Percentiles rank a stretch among this genome's conserved stretches.
Conservation (phyloP, 371 early-diverging fungal genomes). For the Fennellomyces sp. region DNA sequence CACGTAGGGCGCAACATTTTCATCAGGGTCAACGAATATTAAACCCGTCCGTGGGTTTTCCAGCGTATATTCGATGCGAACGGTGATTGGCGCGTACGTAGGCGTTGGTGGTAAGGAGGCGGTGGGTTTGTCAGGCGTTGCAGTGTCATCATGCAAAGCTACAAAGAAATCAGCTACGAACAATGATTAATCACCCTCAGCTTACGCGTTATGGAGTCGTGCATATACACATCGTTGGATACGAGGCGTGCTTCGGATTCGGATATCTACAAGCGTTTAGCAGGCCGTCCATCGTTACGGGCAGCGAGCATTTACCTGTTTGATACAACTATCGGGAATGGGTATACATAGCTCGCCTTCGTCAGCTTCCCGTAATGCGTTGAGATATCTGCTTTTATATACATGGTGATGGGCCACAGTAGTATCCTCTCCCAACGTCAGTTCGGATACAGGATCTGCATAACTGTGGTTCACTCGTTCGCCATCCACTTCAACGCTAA, state of each 20-base stretch:
- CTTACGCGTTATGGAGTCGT: constrained; percentile 14
- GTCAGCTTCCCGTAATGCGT: constrained; percentile 63
- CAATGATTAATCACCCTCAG: no score
- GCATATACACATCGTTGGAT: constrained; percentile 23
- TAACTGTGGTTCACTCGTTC: constrained; percentile 53
- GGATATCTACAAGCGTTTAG: constrained; percentile 15
- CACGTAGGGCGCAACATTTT: constrained; percentile 61
- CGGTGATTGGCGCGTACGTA: constrained; percentile 43
- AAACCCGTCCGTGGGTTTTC: constrained; percentile 57
- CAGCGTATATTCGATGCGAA: constrained; percentile 57
- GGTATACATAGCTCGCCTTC: constrained; percentile 69
- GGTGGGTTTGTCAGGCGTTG: constrained; percentile 7
- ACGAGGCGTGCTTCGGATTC: constrained; percentile 28
- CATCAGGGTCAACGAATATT: constrained; percentile 64
- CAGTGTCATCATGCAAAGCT: constrained; percentile 21
- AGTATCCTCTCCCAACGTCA: constrained; percentile 48
- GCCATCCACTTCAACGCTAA: constrained; percentile 61
- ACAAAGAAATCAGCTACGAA: background rate
- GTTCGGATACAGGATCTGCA: constrained; percentile 54
- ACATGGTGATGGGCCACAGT: constrained; percentile 60
- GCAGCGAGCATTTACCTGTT: constrained; percentile 22
- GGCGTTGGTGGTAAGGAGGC: constrained; percentile 9
- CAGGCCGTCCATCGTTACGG: background rate
- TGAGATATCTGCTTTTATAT: constrained; percentile 59
- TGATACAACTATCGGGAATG: constrained; percentile 57